Conservation (phyloP, 352 stramenopile species). For the Globisporangium barbulae region DNA sequence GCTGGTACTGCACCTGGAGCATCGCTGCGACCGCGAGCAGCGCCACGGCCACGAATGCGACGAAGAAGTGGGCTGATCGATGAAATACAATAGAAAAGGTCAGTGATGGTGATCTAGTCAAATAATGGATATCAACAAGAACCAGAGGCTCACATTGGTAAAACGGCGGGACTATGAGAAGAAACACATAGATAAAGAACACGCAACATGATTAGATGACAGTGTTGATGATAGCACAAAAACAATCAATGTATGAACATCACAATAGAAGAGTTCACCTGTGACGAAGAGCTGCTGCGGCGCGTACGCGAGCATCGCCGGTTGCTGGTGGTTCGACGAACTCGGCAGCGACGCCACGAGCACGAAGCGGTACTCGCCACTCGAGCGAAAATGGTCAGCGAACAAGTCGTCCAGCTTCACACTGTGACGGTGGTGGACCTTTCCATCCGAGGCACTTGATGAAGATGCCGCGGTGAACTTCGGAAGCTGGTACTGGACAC, state of each 20-base stretch:
- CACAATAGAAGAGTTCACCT: slow-evolving; percentile 8
- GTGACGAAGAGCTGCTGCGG: slow-evolving; percentile 23
- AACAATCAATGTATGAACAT: background rate
- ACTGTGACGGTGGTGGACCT: background rate
- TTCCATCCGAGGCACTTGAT: background rate
- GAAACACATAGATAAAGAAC: background rate
- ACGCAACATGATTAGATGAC: background rate
- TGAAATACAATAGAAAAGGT: background rate
- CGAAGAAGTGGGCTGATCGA: slow-evolving; percentile 23
- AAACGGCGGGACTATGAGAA: slow-evolving; percentile 14
- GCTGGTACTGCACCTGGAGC: slow-evolving; percentile 22
- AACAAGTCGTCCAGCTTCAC: slow-evolving; percentile 24
- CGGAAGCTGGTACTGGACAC: slow-evolving; percentile 24
- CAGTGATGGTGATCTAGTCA: background rate
- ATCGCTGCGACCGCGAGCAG: slow-evolving; percentile 18
- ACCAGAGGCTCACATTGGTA: slow-evolving; percentile 13
- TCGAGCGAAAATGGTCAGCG: slow-evolving; percentile 27
- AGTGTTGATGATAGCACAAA: background rate
- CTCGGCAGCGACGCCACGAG: slow-evolving; percentile 27
- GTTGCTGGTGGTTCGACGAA: slow-evolving; percentile 24
- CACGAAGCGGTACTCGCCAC: slow-evolving; percentile 30
- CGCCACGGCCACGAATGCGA: slow-evolving; percentile 17
- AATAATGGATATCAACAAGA: background rate
- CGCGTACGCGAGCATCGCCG: slow-evolving; percentile 25
- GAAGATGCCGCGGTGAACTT: background rate